phyloP scores from a whole-genome alignment of 306 rosid genomes.

The Sphenostylis stenocarpa region DNA sequence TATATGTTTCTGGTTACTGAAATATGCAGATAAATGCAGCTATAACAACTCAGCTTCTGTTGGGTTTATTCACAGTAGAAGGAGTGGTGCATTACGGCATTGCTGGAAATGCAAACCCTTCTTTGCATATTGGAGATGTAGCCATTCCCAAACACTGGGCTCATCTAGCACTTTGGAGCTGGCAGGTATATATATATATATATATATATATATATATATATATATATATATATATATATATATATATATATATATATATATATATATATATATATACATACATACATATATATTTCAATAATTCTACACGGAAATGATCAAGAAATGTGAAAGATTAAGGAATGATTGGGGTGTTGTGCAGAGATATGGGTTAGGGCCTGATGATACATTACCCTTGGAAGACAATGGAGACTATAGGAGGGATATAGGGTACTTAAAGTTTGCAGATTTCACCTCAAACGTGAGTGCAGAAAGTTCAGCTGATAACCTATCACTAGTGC shows the following conservation, averaged over 20 bases:
- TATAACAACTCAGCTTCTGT: constrained; percentile 57
- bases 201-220: no score
- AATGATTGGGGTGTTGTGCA: constrained; percentile 22
- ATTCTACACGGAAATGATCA: no score
- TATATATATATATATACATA: no score
- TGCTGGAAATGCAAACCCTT: constrained; percentile 71
- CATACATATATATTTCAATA: no score
- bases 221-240: no score
- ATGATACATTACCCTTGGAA: constrained; percentile 45
- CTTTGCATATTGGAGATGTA: constrained; percentile 62
- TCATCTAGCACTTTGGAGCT: constrained; percentile 64
- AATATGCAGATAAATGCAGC: constrained; percentile 58
- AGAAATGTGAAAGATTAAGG: no score
- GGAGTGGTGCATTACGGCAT: constrained; percentile 76
- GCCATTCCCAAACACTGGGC: constrained; percentile 54
- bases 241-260: no score
- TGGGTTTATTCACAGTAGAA: constrained; percentile 50
- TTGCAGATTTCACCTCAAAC: constrained; percentile 51
- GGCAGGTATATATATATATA: constrained; percentile 48
- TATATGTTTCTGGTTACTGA: neutral
- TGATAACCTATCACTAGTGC: constrained; percentile 46
- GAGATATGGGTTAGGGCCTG: constrained; percentile 53
- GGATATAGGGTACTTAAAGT: constrained; percentile 41
- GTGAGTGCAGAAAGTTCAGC: constrained; percentile 10
- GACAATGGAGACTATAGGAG: constrained; percentile 56